These are phyloP conservation scores for Rhododendron simsii DNA, from an alignment of 148 eudicot species.

Conservation along the genomic window DNA sequence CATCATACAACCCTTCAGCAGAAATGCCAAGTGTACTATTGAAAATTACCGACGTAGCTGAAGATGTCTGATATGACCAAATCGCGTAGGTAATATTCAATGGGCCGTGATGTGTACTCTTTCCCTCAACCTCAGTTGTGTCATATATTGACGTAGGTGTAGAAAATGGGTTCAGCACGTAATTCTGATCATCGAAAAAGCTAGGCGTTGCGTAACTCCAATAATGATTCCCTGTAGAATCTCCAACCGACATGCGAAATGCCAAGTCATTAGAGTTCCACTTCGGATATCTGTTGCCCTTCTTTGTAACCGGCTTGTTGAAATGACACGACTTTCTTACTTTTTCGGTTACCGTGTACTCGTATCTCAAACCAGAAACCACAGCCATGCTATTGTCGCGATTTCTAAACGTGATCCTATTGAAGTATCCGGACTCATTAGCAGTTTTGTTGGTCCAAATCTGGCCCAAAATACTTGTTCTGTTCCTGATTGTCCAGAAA, in stretches of 20 bases:
- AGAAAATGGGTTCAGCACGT: no score
- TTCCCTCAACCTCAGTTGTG: neutral
- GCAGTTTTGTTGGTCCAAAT: slow-evolving; percentile 19
- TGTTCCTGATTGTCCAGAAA: slow-evolving; percentile 14
- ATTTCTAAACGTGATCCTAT: neutral
- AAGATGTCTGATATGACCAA: neutral
- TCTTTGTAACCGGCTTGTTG: neutral
- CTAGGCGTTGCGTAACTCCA: neutral
- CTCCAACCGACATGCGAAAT: neutral
- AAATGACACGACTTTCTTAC: slow-evolving; percentile 8
- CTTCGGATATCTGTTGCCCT: slow-evolving; percentile 6
- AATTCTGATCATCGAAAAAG: slow-evolving; percentile 5
- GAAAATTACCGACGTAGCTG: neutral
- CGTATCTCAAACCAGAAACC: slow-evolving; percentile 4
- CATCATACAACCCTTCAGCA: slow-evolving; percentile 25
- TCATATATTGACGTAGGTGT: neutral
- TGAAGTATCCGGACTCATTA: slow-evolving; percentile 8
- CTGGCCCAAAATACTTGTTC: neutral
- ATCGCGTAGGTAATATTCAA: slow-evolving; percentile 10
- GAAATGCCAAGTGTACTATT: neutral
- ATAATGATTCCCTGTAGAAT: neutral
- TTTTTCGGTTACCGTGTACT: slow-evolving; percentile 12
- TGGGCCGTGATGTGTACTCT: neutral
- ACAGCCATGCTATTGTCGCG: neutral
- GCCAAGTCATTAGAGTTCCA: slow-evolving; percentile 7